phyloP scores from a whole-genome alignment of 73 alveolate species.

The Diophrys appendiculata region DNA sequence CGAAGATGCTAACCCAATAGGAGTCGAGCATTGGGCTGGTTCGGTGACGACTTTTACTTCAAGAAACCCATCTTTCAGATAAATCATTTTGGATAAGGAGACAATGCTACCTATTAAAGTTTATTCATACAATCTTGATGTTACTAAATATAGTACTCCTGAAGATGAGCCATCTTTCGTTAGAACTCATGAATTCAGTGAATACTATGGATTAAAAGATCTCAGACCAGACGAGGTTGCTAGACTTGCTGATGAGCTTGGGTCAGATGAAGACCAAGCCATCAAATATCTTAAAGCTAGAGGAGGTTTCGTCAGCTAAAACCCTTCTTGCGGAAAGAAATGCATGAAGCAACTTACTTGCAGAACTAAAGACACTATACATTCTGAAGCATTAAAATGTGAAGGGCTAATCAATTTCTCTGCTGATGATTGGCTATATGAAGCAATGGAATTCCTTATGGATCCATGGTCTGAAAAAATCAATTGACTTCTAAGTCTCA shows the following conservation, averaged over 20 bases:
- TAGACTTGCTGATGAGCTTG: background rate
- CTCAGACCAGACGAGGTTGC: background rate
- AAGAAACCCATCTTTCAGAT: constrained; percentile 50
- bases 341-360: background rate
- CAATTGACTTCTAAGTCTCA: too few species aligned
- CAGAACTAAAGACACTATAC: background rate
- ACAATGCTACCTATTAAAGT: constrained; percentile 37
- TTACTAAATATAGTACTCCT: constrained; percentile 6
- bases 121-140: constrained; percentile 30
- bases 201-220: background rate
- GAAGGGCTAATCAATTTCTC: background rate
- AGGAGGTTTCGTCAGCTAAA: background rate
- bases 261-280: constrained; percentile 1
- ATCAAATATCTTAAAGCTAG: background rate
- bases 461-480: constrained; percentile 9
- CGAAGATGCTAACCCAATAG: constrained; percentile 29
- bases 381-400: background rate
- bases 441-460: background rate
- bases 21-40: constrained; percentile 37
- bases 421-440: background rate
- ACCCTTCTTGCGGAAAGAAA: background rate
- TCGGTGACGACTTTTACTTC: constrained; percentile 36
- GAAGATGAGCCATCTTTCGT: constrained; percentile 15
- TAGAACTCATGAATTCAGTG: constrained; percentile 2
- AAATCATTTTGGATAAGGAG: constrained; percentile 33